Percentiles rank a stretch among this genome's conserved stretches.
These are phyloP conservation scores for Vitis rotundifolia DNA, from an alignment of 164 flowering plant species.

Conservation along the genomic window DNA sequence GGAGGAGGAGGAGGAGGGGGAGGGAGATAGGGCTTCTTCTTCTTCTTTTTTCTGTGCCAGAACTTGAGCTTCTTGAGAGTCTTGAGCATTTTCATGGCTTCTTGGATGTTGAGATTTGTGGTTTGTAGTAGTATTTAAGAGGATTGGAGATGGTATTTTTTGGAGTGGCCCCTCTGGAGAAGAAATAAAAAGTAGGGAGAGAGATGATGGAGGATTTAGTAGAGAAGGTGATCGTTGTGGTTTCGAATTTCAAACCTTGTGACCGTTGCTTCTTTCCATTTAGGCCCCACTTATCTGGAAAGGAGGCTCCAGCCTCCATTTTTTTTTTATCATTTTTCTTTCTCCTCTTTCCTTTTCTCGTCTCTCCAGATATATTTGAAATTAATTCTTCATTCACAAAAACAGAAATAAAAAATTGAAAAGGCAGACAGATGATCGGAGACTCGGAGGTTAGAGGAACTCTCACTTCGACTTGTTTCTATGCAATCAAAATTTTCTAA, in stretches of 20 bases:
- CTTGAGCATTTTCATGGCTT: conserved; percentile 25
- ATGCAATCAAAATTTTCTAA: too few relatives aligned
- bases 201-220: neutral
- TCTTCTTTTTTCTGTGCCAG: conserved; percentile 44
- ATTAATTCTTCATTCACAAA: too few relatives aligned
- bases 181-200: neutral
- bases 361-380: too few relatives aligned
- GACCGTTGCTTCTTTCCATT: conserved; percentile 15
- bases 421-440: too few relatives aligned
- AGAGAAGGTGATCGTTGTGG: neutral
- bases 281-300: too few relatives aligned
- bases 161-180: too few relatives aligned
- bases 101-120: neutral
- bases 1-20: neutral
- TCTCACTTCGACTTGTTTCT: too few relatives aligned
- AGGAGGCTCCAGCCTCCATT: neutral
- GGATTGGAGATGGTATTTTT: too few relatives aligned
- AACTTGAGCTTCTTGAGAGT: conserved; percentile 42
- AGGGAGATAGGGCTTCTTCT: conserved; percentile 18
- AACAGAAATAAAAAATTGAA: too few relatives aligned
- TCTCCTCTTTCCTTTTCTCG: too few relatives aligned
- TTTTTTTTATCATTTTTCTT: neutral
- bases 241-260: conserved; percentile 10
- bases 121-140: neutral
- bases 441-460: too few relatives aligned